Evolutionary conservation across 2,329 filamentous ascomycete genomes (phyloP).

Genomic region (Paradendryphiella salina): DNA sequence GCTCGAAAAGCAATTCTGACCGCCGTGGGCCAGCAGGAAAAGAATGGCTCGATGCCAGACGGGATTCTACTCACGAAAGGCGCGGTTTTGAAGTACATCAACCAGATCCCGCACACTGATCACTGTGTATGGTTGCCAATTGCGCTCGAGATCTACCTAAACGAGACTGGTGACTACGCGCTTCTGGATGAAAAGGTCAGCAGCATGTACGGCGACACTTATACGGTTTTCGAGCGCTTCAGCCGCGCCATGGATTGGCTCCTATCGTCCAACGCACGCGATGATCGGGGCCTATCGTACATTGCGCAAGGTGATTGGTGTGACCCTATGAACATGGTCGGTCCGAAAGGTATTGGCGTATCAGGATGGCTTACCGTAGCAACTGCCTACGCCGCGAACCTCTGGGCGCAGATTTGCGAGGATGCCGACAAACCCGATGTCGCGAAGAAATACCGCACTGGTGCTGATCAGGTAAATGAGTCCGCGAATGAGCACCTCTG

Average conservation of each 20-base stretch:
- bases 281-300: slow-evolving; percentile 59
- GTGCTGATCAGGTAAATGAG: slow-evolving; percentile 54
- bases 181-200: slow-evolving; percentile 53
- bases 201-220: slow-evolving; percentile 51
- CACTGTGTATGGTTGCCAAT: slow-evolving; percentile 63
- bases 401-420: slow-evolving; percentile 60
- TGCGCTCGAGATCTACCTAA: slow-evolving; percentile 59
- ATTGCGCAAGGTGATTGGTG: slow-evolving; percentile 65
- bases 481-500: slow-evolving; percentile 59
- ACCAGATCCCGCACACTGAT: slow-evolving; percentile 63
- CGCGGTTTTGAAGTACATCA: slow-evolving; percentile 63
- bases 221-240: slow-evolving; percentile 60
- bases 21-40: slow-evolving; percentile 58
- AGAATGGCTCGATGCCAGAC: slow-evolving; percentile 61
- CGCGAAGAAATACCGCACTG: slow-evolving; percentile 52
- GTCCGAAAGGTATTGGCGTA: slow-evolving; percentile 60
- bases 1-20: slow-evolving; percentile 55
- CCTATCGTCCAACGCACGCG: slow-evolving; percentile 51
- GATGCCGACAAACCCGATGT: slow-evolving; percentile 48
- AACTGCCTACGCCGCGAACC: slow-evolving; percentile 57
- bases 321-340: slow-evolving; percentile 66
- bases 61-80: slow-evolving; percentile 59
- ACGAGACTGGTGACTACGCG: slow-evolving; percentile 59
- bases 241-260: slow-evolving; percentile 63
- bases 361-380: slow-evolving; percentile 63